phyloP scores from a whole-genome alignment of 1,284 basidiomycete species.

The Phellinidium pouzarii region DNA sequence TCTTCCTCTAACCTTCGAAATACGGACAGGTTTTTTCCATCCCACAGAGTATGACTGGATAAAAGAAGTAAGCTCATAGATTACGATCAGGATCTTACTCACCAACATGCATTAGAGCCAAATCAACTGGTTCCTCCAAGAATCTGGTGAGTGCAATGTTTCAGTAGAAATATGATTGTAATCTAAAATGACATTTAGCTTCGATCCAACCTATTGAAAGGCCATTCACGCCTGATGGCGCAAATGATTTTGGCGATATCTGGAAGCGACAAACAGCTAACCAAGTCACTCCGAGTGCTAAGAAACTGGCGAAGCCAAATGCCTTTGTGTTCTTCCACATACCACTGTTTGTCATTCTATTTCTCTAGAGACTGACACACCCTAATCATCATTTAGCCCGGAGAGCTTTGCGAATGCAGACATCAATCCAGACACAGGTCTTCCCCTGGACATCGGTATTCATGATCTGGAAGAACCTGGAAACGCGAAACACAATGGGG shows the following conservation, averaged over 20 bases:
- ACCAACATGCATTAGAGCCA: constrained; percentile 45
- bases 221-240: constrained; percentile 73
- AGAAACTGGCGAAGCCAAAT: constrained; percentile 78
- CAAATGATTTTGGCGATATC: constrained; percentile 56
- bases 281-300: constrained; percentile 48
- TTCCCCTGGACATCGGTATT: constrained; percentile 60
- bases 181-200: constrained; percentile 24
- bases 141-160: constrained; percentile 44
- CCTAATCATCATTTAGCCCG: constrained; percentile 34
- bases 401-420: constrained; percentile 60
- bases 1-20: background rate
- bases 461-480: constrained; percentile 55
- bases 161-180: background rate
- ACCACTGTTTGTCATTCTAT: constrained; percentile 57
- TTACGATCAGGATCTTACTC: background rate
- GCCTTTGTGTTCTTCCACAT: constrained; percentile 96
- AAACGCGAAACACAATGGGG: constrained; percentile 63
- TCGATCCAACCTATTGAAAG: constrained; percentile 67
- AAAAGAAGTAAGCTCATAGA: constrained; percentile 39
- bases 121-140: constrained; percentile 82
- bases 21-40: constrained; percentile 37
- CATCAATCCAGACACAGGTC: constrained; percentile 46
- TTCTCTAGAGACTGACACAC: constrained; percentile 1
- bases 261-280: constrained; percentile 48
- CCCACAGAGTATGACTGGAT: constrained; percentile 80